phyloP scores from a whole-genome alignment of 2,329 filamentous ascomycete species.

The Neocatenulostroma microsporum region DNA sequence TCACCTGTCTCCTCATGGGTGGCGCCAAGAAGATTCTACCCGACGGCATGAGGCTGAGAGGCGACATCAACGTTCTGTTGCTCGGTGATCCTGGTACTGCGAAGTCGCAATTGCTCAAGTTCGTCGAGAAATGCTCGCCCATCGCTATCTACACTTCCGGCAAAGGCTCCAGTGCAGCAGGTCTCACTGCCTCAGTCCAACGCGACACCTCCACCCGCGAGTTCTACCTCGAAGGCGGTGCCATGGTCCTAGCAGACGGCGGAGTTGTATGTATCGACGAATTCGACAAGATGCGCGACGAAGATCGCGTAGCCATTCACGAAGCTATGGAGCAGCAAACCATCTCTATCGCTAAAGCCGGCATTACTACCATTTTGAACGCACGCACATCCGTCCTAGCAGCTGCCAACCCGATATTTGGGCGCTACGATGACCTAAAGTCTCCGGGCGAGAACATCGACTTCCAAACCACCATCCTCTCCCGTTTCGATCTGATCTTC shows the following conservation, averaged over 20 bases:
- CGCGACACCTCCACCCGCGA: conserved; percentile 85
- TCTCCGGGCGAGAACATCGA: conserved; percentile 97
- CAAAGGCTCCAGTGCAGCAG: conserved; percentile 93
- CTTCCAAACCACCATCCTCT: conserved; percentile 96
- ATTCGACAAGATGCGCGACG: conserved; percentile 99
- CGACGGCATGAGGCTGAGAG: conserved; percentile 94
- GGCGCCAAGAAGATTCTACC: conserved; percentile 97
- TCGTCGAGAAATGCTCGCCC: conserved; percentile 90
- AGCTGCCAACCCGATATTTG: conserved; percentile 94
- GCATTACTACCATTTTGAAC: conserved; percentile 96
- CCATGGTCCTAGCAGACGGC: conserved; percentile 95
- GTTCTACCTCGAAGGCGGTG: conserved; percentile 96
- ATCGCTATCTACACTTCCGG: conserved; percentile 98
- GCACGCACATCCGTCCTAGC: conserved; percentile 90
- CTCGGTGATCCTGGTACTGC: conserved; percentile 97
- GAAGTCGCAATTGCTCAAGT: conserved; percentile 94
- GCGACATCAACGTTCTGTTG: conserved; percentile 94
- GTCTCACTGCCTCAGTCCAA: conserved; percentile 95
- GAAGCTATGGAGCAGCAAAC: conserved; percentile 99
- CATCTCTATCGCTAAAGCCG: conserved; percentile 96
- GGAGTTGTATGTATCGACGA: conserved; percentile 98
- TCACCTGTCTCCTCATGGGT: conserved; percentile 84
- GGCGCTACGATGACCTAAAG: conserved; percentile 96
- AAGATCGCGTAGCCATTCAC: conserved; percentile 95
- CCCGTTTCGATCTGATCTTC: conserved; percentile 99